A percentile compares a stretch with the other conserved stretches of the same genome.
Evolutionary conservation across 2,329 filamentous ascomycete species (phyloP).

Genomic region (Dothidotthia symphoricarpi): DNA sequence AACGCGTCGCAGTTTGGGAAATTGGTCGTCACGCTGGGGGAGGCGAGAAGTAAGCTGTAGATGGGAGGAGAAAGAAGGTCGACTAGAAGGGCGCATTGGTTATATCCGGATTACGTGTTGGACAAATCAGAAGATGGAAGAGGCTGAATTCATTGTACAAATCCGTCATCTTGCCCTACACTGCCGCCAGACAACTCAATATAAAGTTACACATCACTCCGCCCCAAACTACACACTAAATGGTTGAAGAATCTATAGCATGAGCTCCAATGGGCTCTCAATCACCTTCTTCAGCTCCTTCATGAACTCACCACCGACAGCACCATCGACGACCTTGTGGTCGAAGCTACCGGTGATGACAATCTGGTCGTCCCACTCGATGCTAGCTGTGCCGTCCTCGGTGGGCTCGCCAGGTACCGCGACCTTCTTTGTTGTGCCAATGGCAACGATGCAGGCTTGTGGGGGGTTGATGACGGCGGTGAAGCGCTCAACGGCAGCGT

Average conservation of each 20-base stretch:
- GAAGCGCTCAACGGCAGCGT: slow-evolving; percentile 91
- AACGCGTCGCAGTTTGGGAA: slow-evolving; percentile 87
- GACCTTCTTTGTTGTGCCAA: slow-evolving; percentile 94
- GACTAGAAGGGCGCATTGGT: no score
- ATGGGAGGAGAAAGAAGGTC: not conserved
- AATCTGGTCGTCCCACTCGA: slow-evolving; percentile 98
- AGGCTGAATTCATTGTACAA: slow-evolving; percentile 1
- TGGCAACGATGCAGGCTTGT: slow-evolving; percentile 90
- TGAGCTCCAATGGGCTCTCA: slow-evolving; percentile 93
- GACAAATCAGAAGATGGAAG: no score
- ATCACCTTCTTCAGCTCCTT: slow-evolving; percentile 95
- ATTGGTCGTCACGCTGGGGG: slow-evolving; percentile 63
- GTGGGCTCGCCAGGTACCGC: slow-evolving; percentile 74
- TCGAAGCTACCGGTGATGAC: slow-evolving; percentile 93
- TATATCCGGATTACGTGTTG: no score
- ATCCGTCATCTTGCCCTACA: slow-evolving; percentile 10
- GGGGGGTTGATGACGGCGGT: slow-evolving; percentile 99
- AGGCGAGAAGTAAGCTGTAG: slow-evolving; percentile 35
- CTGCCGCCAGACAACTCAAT: slow-evolving; percentile 1
- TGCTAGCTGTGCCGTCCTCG: slow-evolving; percentile 69
- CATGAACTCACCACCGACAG: slow-evolving; percentile 95
- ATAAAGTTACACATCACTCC: slow-evolving; percentile 24
- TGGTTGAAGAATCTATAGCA: slow-evolving; percentile 64
- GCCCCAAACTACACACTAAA: slow-evolving; percentile 9
- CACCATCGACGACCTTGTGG: slow-evolving; percentile 97